Percentiles rank a stretch among this genome's conserved stretches.
These are phyloP conservation scores for Ceratocystis albifundus DNA, from an alignment of 2,329 filamentous ascomycete species.

Conservation along the genomic window DNA sequence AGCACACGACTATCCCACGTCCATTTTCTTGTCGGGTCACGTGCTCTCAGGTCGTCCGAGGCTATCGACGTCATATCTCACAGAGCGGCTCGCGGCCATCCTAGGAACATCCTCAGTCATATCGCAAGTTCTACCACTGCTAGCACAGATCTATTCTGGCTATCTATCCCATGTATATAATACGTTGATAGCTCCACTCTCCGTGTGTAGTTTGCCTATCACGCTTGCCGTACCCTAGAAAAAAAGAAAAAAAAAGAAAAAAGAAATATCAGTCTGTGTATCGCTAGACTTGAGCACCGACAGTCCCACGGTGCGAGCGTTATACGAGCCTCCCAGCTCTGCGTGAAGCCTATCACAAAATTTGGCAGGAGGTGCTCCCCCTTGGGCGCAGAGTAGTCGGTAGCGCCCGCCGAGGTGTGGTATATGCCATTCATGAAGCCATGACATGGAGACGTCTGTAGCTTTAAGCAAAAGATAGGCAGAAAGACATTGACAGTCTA, in stretches of 20 bases:
- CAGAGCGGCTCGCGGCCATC: conserved; percentile 12
- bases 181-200: conserved; percentile 15
- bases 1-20: neutral
- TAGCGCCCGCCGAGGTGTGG: conserved; percentile 42
- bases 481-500: conserved; percentile 46
- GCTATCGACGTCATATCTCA: conserved; percentile 19
- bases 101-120: conserved; percentile 12
- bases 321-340: conserved; percentile 42
- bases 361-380: conserved; percentile 40
- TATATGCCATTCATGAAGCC: conserved; percentile 45
- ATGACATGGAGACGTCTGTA: conserved; percentile 52
- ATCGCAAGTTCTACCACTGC: neutral
- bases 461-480: conserved; percentile 42
- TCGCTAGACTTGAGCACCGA: conserved; percentile 30
- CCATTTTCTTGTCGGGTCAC: neutral
- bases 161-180: neutral
- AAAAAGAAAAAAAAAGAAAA: too few species aligned
- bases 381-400: conserved; percentile 50
- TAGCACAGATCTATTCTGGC: conserved; percentile 23
- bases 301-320: conserved; percentile 41
- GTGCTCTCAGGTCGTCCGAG: conserved; percentile 3
- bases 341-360: conserved; percentile 48
- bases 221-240: conserved; percentile 23
- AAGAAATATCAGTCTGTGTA: conserved; percentile 40
- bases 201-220: conserved; percentile 9